phyloP scores from a whole-genome alignment of 2,329 filamentous ascomycete genomes.

The Thermomyces lanuginosus region DNA sequence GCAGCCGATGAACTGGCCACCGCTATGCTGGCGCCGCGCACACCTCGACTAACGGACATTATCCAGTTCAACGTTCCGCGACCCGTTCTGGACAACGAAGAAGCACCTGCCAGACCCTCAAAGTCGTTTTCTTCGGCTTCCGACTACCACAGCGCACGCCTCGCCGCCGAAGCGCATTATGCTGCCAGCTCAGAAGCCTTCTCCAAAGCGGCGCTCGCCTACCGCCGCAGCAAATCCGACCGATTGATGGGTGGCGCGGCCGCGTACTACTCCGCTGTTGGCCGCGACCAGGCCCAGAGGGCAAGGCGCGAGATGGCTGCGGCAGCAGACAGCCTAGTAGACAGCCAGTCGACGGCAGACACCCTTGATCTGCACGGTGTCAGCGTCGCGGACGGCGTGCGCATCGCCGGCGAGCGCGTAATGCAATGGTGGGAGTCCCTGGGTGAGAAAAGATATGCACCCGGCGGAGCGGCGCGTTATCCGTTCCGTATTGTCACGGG shows the following conservation, averaged over 20 bases:
- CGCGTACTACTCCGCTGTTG: slow-evolving; percentile 56
- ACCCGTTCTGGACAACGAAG: slow-evolving; percentile 11
- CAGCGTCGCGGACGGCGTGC: slow-evolving; percentile 60
- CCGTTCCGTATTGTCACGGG: slow-evolving; percentile 69
- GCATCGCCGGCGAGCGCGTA: slow-evolving; percentile 55
- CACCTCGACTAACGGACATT: slow-evolving; percentile 18
- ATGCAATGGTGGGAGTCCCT: slow-evolving; percentile 60
- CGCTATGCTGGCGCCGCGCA: slow-evolving; percentile 30
- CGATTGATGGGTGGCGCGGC: slow-evolving; percentile 60
- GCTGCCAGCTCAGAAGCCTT: slow-evolving; percentile 36
- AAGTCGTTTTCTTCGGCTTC: slow-evolving; percentile 4
- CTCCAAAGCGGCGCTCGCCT: slow-evolving; percentile 40
- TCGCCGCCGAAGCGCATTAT: slow-evolving; percentile 30
- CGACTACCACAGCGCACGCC: slow-evolving; percentile 15
- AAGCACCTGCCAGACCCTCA: slow-evolving; percentile 7
- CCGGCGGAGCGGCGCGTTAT: slow-evolving; percentile 30
- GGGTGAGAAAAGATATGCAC: slow-evolving; percentile 45
- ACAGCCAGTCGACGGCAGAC: slow-evolving; percentile 43
- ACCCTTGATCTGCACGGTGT: slow-evolving; percentile 72
- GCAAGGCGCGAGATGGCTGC: slow-evolving; percentile 44
- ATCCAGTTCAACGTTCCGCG: slow-evolving; percentile 27
- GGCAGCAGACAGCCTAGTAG: slow-evolving; percentile 55
- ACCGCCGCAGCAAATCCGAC: slow-evolving; percentile 49
- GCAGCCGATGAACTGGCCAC: slow-evolving; percentile 45
- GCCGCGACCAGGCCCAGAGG: slow-evolving; percentile 44